phyloP scores from a whole-genome alignment of 176 grass and related monocot species.

The Triticum urartu region DNA sequence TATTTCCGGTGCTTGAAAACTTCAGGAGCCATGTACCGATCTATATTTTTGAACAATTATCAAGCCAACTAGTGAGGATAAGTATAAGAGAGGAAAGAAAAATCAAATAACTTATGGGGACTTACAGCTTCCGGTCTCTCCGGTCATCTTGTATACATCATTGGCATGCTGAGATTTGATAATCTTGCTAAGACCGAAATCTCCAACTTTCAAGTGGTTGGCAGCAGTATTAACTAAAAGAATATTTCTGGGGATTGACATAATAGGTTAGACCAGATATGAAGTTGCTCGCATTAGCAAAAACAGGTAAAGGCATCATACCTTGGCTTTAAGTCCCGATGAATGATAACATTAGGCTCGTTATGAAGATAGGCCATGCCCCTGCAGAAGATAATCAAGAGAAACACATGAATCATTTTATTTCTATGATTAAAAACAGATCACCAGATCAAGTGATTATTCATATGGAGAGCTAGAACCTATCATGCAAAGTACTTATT shows the following conservation, averaged over 20 bases:
- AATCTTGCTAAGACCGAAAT: slow-evolving; percentile 97
- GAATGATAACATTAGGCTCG: slow-evolving; percentile 98
- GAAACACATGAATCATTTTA: slow-evolving; percentile 3
- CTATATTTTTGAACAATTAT: slow-evolving; percentile 41
- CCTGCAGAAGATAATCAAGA: slow-evolving; percentile 45
- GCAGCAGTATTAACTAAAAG: slow-evolving; percentile 93
- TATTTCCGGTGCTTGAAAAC: slow-evolving; percentile 98
- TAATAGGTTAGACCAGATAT: slow-evolving; percentile 23
- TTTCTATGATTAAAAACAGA: not conserved
- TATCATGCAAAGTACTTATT: not conserved
- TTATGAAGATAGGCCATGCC: slow-evolving; percentile 99
- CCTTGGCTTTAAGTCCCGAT: slow-evolving; percentile 98
- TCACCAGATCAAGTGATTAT: not conserved
- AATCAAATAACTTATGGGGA: slow-evolving; percentile 24
- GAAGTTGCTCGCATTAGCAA: slow-evolving; percentile 19
- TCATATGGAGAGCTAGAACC: not conserved
- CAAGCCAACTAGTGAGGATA: not conserved
- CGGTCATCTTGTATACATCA: slow-evolving; percentile 98
- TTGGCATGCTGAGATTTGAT: slow-evolving; percentile 88
- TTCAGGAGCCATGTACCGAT: slow-evolving; percentile 99
- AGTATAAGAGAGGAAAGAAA: slow-evolving; percentile 16
- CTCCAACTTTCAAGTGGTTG: slow-evolving; percentile 97
- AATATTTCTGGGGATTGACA: slow-evolving; percentile 74
- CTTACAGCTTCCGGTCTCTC: slow-evolving; percentile 99
- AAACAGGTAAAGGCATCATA: slow-evolving; percentile 24